These are phyloP conservation scores for Aspergillus carlsbadensis DNA, from an alignment of 495 filamentous ascomycete species.

Conservation along the genomic window DNA sequence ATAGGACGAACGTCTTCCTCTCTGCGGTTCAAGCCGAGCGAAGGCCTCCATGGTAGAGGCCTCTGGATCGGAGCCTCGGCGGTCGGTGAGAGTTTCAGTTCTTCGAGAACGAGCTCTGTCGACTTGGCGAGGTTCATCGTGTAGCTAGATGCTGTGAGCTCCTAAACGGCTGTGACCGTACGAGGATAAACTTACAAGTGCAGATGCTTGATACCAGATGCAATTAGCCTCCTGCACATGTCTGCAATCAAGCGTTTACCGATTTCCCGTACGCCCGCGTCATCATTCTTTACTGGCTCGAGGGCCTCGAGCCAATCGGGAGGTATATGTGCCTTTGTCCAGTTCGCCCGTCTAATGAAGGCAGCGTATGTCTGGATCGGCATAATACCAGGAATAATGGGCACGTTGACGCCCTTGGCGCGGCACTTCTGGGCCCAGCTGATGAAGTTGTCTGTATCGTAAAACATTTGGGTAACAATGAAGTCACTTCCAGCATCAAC, in stretches of 20 bases:
- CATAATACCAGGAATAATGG: slow-evolving; percentile 98
- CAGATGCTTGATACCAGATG: slow-evolving; percentile 78
- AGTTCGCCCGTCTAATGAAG: slow-evolving; percentile 84
- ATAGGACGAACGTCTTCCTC: slow-evolving; percentile 97
- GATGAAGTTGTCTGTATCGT: slow-evolving; percentile 93
- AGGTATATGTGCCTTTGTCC: slow-evolving; percentile 83
- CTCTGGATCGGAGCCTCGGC: slow-evolving; percentile 73
- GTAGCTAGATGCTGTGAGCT: slow-evolving; percentile 54
- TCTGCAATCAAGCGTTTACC: slow-evolving; percentile 88
- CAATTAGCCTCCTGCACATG: slow-evolving; percentile 82
- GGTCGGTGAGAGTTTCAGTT: slow-evolving; percentile 77
- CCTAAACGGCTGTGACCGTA: no score
- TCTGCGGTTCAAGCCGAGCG: slow-evolving; percentile 80
- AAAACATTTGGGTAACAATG: slow-evolving; percentile 99
- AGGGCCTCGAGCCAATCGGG: slow-evolving; percentile 75
- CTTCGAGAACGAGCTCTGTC: slow-evolving; percentile 89
- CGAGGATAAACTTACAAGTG: slow-evolving; percentile 66
- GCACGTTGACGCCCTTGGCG: slow-evolving; percentile 78
- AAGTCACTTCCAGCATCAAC: slow-evolving; percentile 92
- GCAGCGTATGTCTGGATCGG: slow-evolving; percentile 93
- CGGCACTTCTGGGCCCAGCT: slow-evolving; percentile 84
- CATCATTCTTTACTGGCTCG: slow-evolving; percentile 95
- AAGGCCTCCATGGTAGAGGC: slow-evolving; percentile 91
- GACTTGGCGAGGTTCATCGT: slow-evolving; percentile 99
- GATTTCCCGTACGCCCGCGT: slow-evolving; percentile 85